Percentiles rank a stretch among this genome's conserved stretches.
phyloP scores from a whole-genome alignment of 106 monocot species.

The Hemerocallis citrina region DNA sequence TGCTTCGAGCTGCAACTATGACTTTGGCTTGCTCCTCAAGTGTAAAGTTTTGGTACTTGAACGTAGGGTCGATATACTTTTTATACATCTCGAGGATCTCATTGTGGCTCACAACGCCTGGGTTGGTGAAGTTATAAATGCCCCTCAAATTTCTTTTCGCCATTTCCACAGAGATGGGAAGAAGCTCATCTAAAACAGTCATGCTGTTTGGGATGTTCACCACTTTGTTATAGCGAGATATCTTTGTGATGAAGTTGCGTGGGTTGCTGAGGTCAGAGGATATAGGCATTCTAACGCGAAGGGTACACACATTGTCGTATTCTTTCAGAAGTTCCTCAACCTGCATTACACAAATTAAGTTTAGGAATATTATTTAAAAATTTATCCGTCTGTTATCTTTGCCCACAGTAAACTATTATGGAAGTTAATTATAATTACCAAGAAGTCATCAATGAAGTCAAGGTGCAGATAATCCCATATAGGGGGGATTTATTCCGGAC shows the following conservation, averaged over 20 bases:
- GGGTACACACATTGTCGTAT: slow-evolving; percentile 23
- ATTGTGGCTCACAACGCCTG: slow-evolving; percentile 25
- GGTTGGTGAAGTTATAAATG: slow-evolving; percentile 33
- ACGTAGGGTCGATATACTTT: slow-evolving; percentile 14
- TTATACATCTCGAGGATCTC: slow-evolving; percentile 31
- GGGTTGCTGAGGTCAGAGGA: slow-evolving; percentile 25
- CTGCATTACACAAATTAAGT: slow-evolving; percentile 12
- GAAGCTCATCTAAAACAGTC: slow-evolving; percentile 25
- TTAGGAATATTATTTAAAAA: background rate
- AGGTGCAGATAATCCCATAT: too few species aligned
- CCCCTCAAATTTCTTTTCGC: slow-evolving; percentile 25
- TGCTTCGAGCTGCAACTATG: slow-evolving; percentile 27
- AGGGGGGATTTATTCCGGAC: too few species aligned
- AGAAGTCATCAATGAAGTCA: background rate
- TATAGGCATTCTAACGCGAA: slow-evolving; percentile 25
- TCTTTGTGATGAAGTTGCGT: slow-evolving; percentile 30
- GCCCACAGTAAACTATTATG: background rate
- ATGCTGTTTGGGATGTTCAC: slow-evolving; percentile 34
- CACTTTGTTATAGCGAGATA: slow-evolving; percentile 23
- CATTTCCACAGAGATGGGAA: slow-evolving; percentile 29
- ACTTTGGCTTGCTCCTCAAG: slow-evolving; percentile 27
- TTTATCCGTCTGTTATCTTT: background rate
- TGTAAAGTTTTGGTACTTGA: slow-evolving; percentile 20
- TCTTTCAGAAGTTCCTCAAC: slow-evolving; percentile 29
- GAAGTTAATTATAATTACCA: background rate